Evolutionary conservation across 257 asterid genomes (phyloP), one percentile per base, ranked within the genome.

Genomic region (Paulownia fortunei): DNA sequence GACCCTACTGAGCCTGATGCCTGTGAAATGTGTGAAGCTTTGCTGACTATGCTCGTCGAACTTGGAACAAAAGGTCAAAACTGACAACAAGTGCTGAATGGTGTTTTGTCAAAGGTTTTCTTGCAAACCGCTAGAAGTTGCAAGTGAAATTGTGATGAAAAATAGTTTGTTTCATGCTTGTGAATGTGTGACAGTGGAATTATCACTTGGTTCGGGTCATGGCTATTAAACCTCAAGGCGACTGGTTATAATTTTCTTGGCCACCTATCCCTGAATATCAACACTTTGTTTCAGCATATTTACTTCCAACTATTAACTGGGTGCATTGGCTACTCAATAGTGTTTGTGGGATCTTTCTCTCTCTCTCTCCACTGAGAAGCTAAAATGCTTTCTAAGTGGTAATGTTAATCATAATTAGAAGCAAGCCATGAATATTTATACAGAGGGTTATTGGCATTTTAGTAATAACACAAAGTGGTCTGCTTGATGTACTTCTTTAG

Each of bases 11-110:
- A 88, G 81, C 89, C 96, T 0, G 97, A 90, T 74, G 88, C 90
- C 3, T 77, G 87, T 72, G 92, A 92, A 52, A 91, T 94, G 97
- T 92, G 94, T 70, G 98, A 95, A 79, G 98, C 99, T 37, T 70
- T 93, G 72, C 76, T 93, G 84, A 89, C 96, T 5, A 87, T 88
- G 89, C 92, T 95, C 11, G 89, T 91, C 26, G 90, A 93, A 70
- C 90, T 89, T 21, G 96, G 94, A 67, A 70, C 42, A 6, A 76
- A 79, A 81, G 74, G 21, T 49, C 30, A 15, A 24, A 24, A 6
- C 0, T 23, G 49, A 21, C 10, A 80, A 77, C 16, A 9, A 52
- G 18, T 13, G 19, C 5, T 47, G 32, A 16, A 60, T 27, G 26
- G 27, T 23, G 55, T 30, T 59, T 51, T 36, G 6, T 7, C 8